Evolutionary conservation across 73 alveolate species (phyloP), one percentile per base, ranked within the genome.

Genomic region (Paramecium octaurelia): DNA sequence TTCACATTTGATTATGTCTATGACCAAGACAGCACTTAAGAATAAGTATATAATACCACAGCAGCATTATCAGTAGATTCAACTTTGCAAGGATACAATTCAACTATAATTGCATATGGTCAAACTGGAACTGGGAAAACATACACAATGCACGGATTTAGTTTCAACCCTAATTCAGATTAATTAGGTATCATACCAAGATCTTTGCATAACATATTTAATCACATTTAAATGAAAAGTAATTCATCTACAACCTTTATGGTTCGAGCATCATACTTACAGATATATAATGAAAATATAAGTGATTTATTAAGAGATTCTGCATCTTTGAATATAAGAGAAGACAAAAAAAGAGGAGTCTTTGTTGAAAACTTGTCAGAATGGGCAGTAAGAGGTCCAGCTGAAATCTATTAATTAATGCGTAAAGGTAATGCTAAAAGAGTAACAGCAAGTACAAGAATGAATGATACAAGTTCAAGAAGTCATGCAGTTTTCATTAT

Each of bases 401-500:
- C 95, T 48, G 99, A 98, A 87, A 96, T 97, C 5, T 96, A 95
- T 94, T 70, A 97, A 14, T 92, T 97, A 18, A 93, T 97, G 94
- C 95, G 97, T 93, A 92, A 95, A 92, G 99, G 99, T 31, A 98
- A 99, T 9, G 54, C 92, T 64, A 85, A 95, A 46, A 86, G 99
- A 77, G 96, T 97, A 35, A 98, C 98, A 36, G 98, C 99, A 18
- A 92, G 97, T 84, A 98, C 99, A n/a, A 96, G 95, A 92, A 97
- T 97, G 98, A 98, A 98, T 94, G 99, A 98, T 92, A 98, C 97
- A n/a, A 95, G 99, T 16, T 94, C 98, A 20, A 60, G 99, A 69
- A 95, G 99, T 16, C 99, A 98, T 96, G 99, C 99, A 8, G 99
- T 98, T 58, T 98, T 98, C 95, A 97, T 96, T 86, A 95, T 98